Evolutionary conservation across 2,329 filamentous ascomycete genomes (phyloP).

Genomic region (Penicillium sp.): DNA sequence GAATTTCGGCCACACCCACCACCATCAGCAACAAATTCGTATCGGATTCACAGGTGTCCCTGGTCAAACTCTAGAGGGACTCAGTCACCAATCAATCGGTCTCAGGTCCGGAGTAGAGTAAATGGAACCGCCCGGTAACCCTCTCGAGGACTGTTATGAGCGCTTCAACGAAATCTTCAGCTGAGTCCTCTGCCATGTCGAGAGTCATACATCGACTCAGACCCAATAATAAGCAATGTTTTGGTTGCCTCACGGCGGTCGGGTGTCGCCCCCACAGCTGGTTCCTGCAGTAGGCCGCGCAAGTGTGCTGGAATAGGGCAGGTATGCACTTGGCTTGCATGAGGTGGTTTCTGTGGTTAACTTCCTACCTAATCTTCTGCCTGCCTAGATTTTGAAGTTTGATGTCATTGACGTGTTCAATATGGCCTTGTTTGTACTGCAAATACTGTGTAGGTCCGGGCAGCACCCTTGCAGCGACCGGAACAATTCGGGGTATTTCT

Average conservation of each 20-base stretch:
- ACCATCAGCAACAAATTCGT: not conserved
- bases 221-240: not conserved
- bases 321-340: slow-evolving; percentile 1
- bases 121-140: slow-evolving; percentile 5
- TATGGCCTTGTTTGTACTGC: not conserved
- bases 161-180: slow-evolving; percentile 8
- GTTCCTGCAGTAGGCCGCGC: slow-evolving; percentile 40
- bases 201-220: not conserved
- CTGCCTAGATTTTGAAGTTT: not conserved
- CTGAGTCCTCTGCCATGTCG: slow-evolving; percentile 11
- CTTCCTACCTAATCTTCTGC: not conserved
- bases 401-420: slow-evolving; percentile 8
- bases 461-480: slow-evolving; percentile 10
- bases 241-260: not conserved
- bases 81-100: slow-evolving; percentile 11
- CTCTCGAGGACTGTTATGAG: slow-evolving; percentile 1
- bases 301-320: slow-evolving; percentile 14
- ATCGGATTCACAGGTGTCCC: not conserved
- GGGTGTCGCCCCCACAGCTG: slow-evolving; percentile 19
- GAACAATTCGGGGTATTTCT: not conserved
- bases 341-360: not conserved
- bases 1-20: not conserved
- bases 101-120: slow-evolving; percentile 2
- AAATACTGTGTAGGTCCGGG: not conserved
- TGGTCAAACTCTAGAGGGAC: not conserved